Conservation (phyloP, 202 grass and related monocot species). For the Zoysia matrella region DNA sequence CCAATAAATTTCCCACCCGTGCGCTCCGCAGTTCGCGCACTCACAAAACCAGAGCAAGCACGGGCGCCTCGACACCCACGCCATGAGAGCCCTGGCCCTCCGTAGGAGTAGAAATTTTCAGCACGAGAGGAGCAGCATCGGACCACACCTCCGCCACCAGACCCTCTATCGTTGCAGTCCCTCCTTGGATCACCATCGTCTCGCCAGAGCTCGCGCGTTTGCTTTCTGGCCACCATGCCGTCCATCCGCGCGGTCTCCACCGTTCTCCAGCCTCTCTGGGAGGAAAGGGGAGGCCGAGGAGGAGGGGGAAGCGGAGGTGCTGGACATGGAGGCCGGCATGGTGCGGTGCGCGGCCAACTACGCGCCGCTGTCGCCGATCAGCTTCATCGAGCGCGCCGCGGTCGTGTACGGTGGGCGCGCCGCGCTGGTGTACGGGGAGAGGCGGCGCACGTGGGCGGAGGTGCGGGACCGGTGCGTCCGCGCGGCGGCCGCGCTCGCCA, state of each 20-base stretch:
- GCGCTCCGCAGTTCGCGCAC: background rate
- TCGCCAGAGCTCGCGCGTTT: background rate
- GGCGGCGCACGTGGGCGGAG: constrained; percentile 66
- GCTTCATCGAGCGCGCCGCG: constrained; percentile 79
- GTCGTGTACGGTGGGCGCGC: constrained; percentile 57
- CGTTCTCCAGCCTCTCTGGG: constrained; percentile 34
- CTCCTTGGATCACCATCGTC: constrained; percentile 15
- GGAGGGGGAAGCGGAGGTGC: constrained; percentile 3
- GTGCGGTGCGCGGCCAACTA: constrained; percentile 74
- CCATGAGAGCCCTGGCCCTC: constrained; percentile 30
- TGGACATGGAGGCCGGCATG: constrained; percentile 64
- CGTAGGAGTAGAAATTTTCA: constrained; percentile 10
- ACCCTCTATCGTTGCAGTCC: constrained; percentile 1
- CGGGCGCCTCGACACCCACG: background rate
- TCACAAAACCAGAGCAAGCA: background rate
- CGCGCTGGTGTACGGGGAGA: constrained; percentile 52
- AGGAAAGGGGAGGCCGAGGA: background rate
- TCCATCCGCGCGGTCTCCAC: background rate
- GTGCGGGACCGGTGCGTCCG: constrained; percentile 56
- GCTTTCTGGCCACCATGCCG: background rate
- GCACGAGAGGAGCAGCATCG: background rate
- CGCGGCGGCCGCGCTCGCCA: constrained; percentile 64
- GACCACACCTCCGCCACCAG: background rate
- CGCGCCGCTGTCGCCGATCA: constrained; percentile 70
- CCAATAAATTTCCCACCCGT: no score